Conservation (phyloP, 768 basidiomycete genomes). For the Auricularia sp. region DNA sequence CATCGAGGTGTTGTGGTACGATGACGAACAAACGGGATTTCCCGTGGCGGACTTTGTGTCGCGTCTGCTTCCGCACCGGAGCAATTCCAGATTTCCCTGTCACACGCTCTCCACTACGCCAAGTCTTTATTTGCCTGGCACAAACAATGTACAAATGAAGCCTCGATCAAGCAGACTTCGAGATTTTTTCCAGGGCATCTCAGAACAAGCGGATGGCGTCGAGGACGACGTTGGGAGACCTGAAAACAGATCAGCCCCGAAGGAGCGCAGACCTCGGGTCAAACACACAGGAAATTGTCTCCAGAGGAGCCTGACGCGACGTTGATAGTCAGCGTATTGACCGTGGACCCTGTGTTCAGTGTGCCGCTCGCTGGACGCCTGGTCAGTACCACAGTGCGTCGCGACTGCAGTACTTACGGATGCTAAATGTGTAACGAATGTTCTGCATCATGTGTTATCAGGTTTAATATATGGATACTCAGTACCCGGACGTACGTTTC, state of each 20-base stretch:
- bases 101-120: no score
- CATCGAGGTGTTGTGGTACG: no score
- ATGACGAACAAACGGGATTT: no score
- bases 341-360: constrained; percentile 26
- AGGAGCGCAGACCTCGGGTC: no score
- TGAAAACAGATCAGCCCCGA: not conserved
- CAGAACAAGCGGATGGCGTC: not conserved
- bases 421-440: not conserved
- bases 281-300: constrained; percentile 25
- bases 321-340: constrained; percentile 35
- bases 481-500: constrained; percentile 10
- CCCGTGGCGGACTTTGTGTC: no score
- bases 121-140: no score
- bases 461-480: constrained; percentile 3
- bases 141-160: no score
- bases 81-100: no score
- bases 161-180: no score
- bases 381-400: not conserved
- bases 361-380: constrained; percentile 18
- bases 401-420: not conserved
- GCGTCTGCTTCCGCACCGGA: no score
- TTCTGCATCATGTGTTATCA: not conserved
- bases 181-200: not conserved
- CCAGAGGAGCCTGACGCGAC: constrained; percentile 37
- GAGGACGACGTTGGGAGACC: not conserved